Evolutionary conservation across 805 yeast species (phyloP).

Genomic region (Barnettozyma pratensis): DNA sequence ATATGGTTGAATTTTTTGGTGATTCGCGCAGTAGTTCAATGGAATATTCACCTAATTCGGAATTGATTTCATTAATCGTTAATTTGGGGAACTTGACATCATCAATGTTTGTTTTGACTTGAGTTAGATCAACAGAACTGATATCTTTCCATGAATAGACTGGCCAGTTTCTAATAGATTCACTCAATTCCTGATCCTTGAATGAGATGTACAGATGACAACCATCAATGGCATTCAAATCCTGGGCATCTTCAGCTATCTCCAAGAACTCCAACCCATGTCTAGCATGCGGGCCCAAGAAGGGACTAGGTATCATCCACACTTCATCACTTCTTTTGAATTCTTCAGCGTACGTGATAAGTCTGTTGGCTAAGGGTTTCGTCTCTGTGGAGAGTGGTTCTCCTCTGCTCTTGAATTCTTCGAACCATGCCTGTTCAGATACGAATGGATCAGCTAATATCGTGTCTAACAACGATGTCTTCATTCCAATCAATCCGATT

Average conservation of each 20-base stretch:
- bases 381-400: neutral
- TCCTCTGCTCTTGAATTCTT: constrained; percentile 10
- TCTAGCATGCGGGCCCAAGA: constrained; percentile 4
- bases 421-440: constrained; percentile 27
- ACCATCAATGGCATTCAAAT: constrained; percentile 16
- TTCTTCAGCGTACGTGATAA: constrained; percentile 20
- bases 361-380: neutral
- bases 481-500: constrained; percentile 26
- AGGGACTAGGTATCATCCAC: constrained; percentile 27
- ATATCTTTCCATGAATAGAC: constrained; percentile 17
- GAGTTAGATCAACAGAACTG: neutral
- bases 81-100: constrained; percentile 9
- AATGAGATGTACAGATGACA: constrained; percentile 28
- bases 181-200: constrained; percentile 8
- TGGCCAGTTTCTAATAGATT: constrained; percentile 15
- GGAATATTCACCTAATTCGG: constrained; percentile 20
- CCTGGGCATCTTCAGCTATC: constrained; percentile 3
- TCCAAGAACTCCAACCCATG: constrained; percentile 25
- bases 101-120: neutral
- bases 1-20: constrained; percentile 25
- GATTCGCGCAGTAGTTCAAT: constrained; percentile 22
- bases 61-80: constrained; percentile 22
- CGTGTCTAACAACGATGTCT: constrained; percentile 23
- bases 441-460: constrained; percentile 30
- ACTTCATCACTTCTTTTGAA: constrained; percentile 17